Base-by-base conservation (phyloP, 2,329 filamentous ascomycete species). In the Meredithiella fracta region DNA sequence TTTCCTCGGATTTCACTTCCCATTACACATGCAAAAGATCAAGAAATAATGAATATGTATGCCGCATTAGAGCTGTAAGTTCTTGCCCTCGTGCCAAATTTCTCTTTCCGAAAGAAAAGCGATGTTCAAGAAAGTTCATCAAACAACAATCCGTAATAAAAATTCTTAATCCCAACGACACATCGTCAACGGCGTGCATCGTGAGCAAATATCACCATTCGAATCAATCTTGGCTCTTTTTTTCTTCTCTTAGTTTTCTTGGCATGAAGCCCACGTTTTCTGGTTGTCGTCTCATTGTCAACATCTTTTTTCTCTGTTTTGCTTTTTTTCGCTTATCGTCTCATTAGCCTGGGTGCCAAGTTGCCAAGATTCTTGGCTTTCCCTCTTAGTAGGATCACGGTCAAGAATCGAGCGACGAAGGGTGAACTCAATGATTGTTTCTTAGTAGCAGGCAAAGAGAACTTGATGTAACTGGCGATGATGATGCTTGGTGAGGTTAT, bases 351-450 rank as follows among this genome's bases (percentile, higher is more conserved):
- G 15, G 40, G 8, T 22, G 49, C n/a, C 23, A 38, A 38, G 49
- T 31, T 20, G 49, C 49, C 49, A 51, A 51, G 49, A 51, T 3
- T 31, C 49, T 51, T 51, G 49, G 26, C 49, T 20, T 15, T 3
- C n/a, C 20, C 7, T 22, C 47, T 26, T 25, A 25, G 20, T 15
- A 11, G 47, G 15, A 49, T 29, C 22, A 15, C 7, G 23, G 47
- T 6, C 29, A 34, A 11, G 29, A 34, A 34, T 34, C 11, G 5
- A 11, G 29, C 29, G 29, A 34, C 5, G 5, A 11, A 34, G 29
- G 29, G 29, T 11, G 29, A 34, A 34, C 11, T 5, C 11, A 5
- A 34, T 34, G 29, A 11, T 34, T 34, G 29, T 11, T 34, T 34
- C 29, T 11, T 34, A 34, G 29, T 11, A 11, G 11, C 5, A 34